Evolutionary conservation across 345 rosid genomes (phyloP).

Genomic region (Nephelium lappaceum): DNA sequence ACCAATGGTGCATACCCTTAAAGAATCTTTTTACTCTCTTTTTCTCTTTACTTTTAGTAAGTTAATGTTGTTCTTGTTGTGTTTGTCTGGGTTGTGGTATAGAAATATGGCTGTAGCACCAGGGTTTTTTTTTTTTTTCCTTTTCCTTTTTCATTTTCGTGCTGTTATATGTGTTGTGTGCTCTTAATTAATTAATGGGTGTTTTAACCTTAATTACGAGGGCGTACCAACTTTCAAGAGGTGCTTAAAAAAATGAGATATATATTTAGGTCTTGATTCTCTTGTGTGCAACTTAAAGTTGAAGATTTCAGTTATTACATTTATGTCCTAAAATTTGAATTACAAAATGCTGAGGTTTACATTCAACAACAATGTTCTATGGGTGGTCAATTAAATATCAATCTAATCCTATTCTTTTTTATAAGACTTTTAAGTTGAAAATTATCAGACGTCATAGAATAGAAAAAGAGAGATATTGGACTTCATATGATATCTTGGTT

Average conservation of each 20-base stretch:
- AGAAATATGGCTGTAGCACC: slow-evolving; percentile 32
- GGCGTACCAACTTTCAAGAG: slow-evolving; percentile 32
- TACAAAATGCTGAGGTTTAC: background rate
- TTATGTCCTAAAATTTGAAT: too few relatives aligned
- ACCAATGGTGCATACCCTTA: slow-evolving; percentile 67
- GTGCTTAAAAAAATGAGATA: slow-evolving; percentile 22
- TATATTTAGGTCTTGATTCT: slow-evolving; percentile 14
- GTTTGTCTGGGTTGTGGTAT: slow-evolving; percentile 39
- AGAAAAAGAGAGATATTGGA: slow-evolving; percentile 4
- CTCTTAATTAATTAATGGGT: slow-evolving; percentile 29
- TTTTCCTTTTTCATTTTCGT: background rate
- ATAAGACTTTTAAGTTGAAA: background rate
- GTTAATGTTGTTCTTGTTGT: slow-evolving; percentile 26
- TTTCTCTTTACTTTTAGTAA: slow-evolving; percentile 5
- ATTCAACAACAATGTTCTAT: too few relatives aligned
- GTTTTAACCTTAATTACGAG: slow-evolving; percentile 34
- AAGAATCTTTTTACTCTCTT: slow-evolving; percentile 12
- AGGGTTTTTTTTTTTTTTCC: slow-evolving; percentile 8
- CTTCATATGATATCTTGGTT: slow-evolving; percentile 17
- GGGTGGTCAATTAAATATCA: too few relatives aligned
- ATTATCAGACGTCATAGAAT: background rate
- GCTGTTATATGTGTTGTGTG: slow-evolving; percentile 30
- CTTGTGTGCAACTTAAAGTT: slow-evolving; percentile 7
- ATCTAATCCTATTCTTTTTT: too few relatives aligned
- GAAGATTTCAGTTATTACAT: background rate